A percentile compares a stretch with the other conserved stretches of the same genome.
Evolutionary conservation across 1,139 yeast genomes (phyloP).

Genomic region (Pichia sp.): DNA sequence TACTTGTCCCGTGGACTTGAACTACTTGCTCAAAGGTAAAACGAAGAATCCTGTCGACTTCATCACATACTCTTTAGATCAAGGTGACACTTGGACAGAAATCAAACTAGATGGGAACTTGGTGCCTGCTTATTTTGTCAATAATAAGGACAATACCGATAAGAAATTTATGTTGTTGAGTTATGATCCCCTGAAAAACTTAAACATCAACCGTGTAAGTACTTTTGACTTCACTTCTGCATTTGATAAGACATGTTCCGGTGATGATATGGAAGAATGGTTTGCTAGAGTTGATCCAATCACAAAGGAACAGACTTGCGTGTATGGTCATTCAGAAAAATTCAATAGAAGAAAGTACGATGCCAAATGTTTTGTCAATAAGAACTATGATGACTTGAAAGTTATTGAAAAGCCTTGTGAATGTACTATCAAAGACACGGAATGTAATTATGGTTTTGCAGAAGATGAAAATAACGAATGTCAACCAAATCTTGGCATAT

Average conservation of each 20-base stretch:
- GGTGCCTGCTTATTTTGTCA: constrained; percentile 40
- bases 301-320: constrained; percentile 51
- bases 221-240: constrained; percentile 59
- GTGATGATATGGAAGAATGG: constrained; percentile 63
- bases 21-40: constrained; percentile 11
- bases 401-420: constrained; percentile 53
- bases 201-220: no score
- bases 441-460: constrained; percentile 59
- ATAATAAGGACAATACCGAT: constrained; percentile 74
- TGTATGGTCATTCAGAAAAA: constrained; percentile 66
- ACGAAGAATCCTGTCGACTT: constrained; percentile 16
- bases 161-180: constrained; percentile 46
- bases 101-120: constrained; percentile 42
- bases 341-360: constrained; percentile 62
- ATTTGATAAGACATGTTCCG: constrained; percentile 43
- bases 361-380: constrained; percentile 63
- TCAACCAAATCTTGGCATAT: constrained; percentile 36
- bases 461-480: constrained; percentile 42
- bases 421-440: constrained; percentile 63
- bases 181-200: no score
- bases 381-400: constrained; percentile 51
- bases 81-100: constrained; percentile 60
- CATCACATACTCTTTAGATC: constrained; percentile 63
- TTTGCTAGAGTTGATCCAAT: constrained; percentile 44
- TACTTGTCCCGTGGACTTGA: constrained; percentile 39